Base-by-base conservation (phyloP, 2,329 filamentous ascomycete species). In the Sporothrix dimorphospora region DNA sequence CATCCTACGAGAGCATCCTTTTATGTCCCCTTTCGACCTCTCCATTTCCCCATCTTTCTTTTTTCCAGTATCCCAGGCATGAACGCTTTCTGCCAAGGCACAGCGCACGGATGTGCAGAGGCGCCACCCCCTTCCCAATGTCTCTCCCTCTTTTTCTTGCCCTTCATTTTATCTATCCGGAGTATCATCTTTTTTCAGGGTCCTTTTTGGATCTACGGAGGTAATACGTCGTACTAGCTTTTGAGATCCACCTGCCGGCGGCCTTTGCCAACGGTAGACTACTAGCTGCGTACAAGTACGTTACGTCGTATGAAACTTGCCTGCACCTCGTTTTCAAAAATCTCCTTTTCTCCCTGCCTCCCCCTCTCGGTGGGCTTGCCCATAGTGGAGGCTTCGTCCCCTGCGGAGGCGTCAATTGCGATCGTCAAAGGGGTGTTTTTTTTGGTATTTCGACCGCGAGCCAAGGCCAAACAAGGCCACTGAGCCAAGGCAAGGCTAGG, bases 361-460 rank as follows among this genome's bases (percentile, higher is more conserved):
- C 40, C 16, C n/a, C n/a, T n/a, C n/a, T n/a, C n/a, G n/a, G n/a
- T n/a, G n/a, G n/a, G n/a, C n/a, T n/a, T n/a, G n/a, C n/a, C n/a
- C n/a, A n/a, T n/a, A n/a, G n/a, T n/a, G n/a, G n/a, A n/a, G n/a
- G n/a, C n/a, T n/a, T n/a, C 19, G 24, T 45, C 34, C 34, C 38
- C 24, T 65, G 24, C 16, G 42, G 42, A 49, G 19, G 45, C 24
- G n/a, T 66, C 61, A 12, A 66, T 66, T 66, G 63, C 8, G 63
- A 66, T 66, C 63, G 42, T 66, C 63, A 66, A 66, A 66, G 45
- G 42, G 40, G n/a, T 49, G 47, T 59, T 30, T 21, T 1, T 65
- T 65, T 11, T 9, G 4, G 38, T 63, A 47, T 47, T 30, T 65
- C n/a, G 63, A 47, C 63, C 24, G 42, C 21, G 21, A 19, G 42